Evolutionary conservation across 495 filamentous ascomycete species (phyloP), one percentile per base, ranked within the genome.

Genomic region (Cercophora scortea): DNA sequence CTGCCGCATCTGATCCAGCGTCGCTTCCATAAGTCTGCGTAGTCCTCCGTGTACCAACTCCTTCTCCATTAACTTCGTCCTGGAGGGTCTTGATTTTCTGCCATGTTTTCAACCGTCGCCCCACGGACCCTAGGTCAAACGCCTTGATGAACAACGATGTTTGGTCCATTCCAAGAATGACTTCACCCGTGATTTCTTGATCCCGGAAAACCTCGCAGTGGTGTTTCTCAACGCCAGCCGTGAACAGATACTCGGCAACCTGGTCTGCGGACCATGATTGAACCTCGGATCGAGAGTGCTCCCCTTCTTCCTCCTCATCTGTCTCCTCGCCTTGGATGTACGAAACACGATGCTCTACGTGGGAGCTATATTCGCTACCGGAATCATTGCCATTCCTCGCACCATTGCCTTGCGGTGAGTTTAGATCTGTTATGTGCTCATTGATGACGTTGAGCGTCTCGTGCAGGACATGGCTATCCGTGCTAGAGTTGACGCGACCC

Each of bases 391-490:
- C 71, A 17, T 78, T 74, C 44, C 83, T 79, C 43, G 53, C 56
- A 17, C 69, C 66, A 50, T 72, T 76, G 54, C 69, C 63, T 39
- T 83, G 79, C 42, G 89, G 81, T 6, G 84, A 89, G 63, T 84
- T 84, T 51, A 99, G 84, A 63, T 96, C 89, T 19, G 90, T 96
- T 45, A 99, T 97, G 64, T 96, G 94, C 68, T 99, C 94, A 61
- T 99, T 82, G 61, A 99, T 99, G 34, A 97, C 94, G 60, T 89
- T 95, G 52, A 99, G 69, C 0, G 94, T 97, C 62, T 99, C 92
- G 62, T 95, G 90, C 76, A 99, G 88, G 25, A 97, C 91, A 3
- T 90, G 88, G 61, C 88, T 91, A 51, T 75, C 76, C 62, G 71
- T 71, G 51, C 67, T 74, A n/a, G 53, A 47, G 64, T 64, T 67